Evolutionary conservation across 2,329 filamentous ascomycete species (phyloP), one percentile per base, ranked within the genome.

Genomic region (Tolypocladium amazonense): DNA sequence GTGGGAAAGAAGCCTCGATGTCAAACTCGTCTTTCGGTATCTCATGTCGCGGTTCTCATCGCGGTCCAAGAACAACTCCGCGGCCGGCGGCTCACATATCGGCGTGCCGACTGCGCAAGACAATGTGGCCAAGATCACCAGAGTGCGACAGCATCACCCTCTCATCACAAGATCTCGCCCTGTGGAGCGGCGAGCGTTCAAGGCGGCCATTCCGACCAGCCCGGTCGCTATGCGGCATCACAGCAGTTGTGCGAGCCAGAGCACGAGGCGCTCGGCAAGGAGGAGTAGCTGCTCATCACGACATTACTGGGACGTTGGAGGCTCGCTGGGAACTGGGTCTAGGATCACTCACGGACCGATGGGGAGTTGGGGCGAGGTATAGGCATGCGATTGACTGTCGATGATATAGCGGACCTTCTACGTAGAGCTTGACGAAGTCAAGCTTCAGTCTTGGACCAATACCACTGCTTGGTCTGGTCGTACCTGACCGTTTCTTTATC

Each of bases 281-380:
- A 79, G 82, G 58, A 89, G 85, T 66, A 87, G 84, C 64, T 82
- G 85, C 39, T 92, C 89, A 53, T 90, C 87, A 54, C 79, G 91
- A 58, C 90, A 96, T 70, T 97, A 95, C 72, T 97, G 92, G 92
- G 92, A 96, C 71, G 84, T 96, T 64, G 90, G 90, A 33, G 89
- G 86, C 7, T 92, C 86, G 66, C 82, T 91, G 30, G 89, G 89
- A 2, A 92, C 89, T 59, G 88, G 88, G 4, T 89, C 87, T 64
- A 79, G 87, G 62, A 84, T 89, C 71, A 85, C 83, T 2, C 83
- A 82, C 45, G 87, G 86, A 1, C 83, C 82, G 11, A 84, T 89
- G 79, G 89, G 89, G 20, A 87, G 83, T 65, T 94, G 90, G 90
- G 89, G 89, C 12, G 90, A 93, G 74, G 83, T 88, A 33, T 88